Evolutionary conservation across 2,329 filamentous ascomycete genomes (phyloP), one percentile per base, ranked within the genome.

Genomic region (Botrytis deweyae): DNA sequence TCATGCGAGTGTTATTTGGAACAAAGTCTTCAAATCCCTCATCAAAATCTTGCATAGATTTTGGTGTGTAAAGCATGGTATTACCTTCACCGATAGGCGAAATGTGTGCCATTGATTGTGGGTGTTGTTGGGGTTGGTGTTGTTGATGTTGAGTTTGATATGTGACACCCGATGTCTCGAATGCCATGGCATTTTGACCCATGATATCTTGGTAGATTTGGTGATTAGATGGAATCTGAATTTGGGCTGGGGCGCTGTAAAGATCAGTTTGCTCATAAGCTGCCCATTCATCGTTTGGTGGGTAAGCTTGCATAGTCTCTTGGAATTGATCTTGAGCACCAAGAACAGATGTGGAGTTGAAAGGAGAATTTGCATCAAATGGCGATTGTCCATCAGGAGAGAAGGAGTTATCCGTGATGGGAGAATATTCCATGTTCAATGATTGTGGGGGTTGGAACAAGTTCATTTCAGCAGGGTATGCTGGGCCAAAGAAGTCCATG

Each of bases 51-150:
- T 84, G 84, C 74, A 89, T 82, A 0, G 90, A 90, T 61, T 86
- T 86, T 66, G 92, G 90, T 16, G 91, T 92, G 82, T 87, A 92
- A 46, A 93, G 86, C 84, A 93, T 92, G 1, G 89, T 84, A 74
- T 91, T 90, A 52, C 88, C 87, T 78, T 93, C 91, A 8, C 90
- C 92, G 72, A 86, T 86, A 14, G 91, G 91, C 5, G 92, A 94
- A 75, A 93, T 87, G 75, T 93, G 90, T 40, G 86, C 83, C 52
- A 82, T 80, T 10, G 82, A 78, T 55, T 80, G 76, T n/a, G 76
- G 64, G 16, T 29, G 46, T 22, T 67, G 65, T 18, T 40, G 46
- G 36, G 20, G 46, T 55, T 55, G 64, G 4, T n/a, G 33, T 9
- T 38, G 65, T n/a, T 67, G 65, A 29, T 67, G 65, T 18, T 55